phyloP scores from a whole-genome alignment of 192 early-diverging fungal species.

The Podochytrium sp. region DNA sequence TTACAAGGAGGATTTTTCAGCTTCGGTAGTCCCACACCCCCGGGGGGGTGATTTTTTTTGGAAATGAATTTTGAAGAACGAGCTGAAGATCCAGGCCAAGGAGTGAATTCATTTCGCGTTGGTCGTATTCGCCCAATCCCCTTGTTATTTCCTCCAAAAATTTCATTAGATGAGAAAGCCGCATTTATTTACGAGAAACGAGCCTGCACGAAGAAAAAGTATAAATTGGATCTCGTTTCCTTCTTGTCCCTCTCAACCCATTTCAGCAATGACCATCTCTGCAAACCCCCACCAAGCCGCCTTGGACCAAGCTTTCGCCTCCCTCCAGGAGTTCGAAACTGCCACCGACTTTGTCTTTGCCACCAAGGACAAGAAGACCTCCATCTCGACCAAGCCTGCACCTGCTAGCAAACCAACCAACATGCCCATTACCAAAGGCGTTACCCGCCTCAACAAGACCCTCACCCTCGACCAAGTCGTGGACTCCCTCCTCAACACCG shows the following conservation, averaged over 20 bases:
- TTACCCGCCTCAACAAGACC: not conserved
- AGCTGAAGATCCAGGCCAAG: too few species aligned
- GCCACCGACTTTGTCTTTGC: not conserved
- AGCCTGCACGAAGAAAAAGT: too few species aligned
- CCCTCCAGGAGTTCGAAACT: conserved; percentile 10
- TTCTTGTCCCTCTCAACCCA: not conserved
- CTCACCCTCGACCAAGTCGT: conserved; percentile 15
- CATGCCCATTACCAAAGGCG: conserved; percentile 24
- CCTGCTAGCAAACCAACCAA: not conserved
- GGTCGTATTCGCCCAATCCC: too few species aligned
- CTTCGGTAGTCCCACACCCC: too few species aligned
- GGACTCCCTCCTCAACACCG: not conserved
- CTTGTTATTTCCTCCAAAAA: too few species aligned
- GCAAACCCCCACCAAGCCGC: conserved; percentile 2
- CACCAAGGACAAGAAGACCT: not conserved
- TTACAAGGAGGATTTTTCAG: too few species aligned
- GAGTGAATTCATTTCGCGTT: too few species aligned
- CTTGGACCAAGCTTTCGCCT: not conserved
- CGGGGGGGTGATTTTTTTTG: too few species aligned
- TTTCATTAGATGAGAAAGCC: too few species aligned
- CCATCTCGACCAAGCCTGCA: conserved; percentile 15
- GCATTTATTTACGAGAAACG: too few species aligned
- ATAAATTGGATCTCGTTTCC: too few species aligned
- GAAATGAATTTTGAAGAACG: too few species aligned
- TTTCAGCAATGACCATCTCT: conserved; percentile 5